Percentiles rank a stretch among this genome's conserved stretches.
These are phyloP conservation scores for Phytomonas sp. DNA, from an alignment of 208 protist species.

Conservation along the genomic window DNA sequence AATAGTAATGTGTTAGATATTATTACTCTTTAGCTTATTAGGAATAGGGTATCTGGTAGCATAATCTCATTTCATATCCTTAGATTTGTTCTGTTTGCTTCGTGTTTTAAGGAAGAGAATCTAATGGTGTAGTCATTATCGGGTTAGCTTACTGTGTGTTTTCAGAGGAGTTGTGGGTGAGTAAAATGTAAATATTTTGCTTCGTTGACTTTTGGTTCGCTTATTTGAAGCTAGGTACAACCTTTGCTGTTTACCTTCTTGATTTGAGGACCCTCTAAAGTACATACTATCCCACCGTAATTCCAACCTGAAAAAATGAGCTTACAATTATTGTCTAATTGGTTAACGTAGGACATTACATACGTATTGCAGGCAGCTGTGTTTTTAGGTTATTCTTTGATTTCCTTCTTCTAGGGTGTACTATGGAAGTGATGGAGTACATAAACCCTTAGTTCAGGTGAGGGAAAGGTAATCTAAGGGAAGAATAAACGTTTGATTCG, in stretches of 20 bases:
- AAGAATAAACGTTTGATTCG: background rate
- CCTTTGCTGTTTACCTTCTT: background rate
- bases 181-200: background rate
- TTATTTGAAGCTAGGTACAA: background rate
- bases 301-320: background rate
- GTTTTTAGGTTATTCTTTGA: background rate
- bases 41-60: conserved; percentile 4
- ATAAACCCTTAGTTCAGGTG: background rate
- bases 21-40: background rate
- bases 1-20: background rate
- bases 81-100: background rate
- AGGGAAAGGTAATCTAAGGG: background rate
- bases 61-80: background rate
- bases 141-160: background rate
- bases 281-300: background rate
- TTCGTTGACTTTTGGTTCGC: background rate
- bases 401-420: background rate
- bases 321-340: background rate
- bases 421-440: background rate
- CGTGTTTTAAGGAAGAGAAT: background rate
- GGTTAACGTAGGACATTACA: background rate
- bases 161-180: background rate
- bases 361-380: background rate
- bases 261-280: background rate
- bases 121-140: background rate